Percentiles rank a stretch among this genome's conserved stretches.
Evolutionary conservation across 163 green algal species (phyloP).

Genomic region (Volvox carteri): DNA sequence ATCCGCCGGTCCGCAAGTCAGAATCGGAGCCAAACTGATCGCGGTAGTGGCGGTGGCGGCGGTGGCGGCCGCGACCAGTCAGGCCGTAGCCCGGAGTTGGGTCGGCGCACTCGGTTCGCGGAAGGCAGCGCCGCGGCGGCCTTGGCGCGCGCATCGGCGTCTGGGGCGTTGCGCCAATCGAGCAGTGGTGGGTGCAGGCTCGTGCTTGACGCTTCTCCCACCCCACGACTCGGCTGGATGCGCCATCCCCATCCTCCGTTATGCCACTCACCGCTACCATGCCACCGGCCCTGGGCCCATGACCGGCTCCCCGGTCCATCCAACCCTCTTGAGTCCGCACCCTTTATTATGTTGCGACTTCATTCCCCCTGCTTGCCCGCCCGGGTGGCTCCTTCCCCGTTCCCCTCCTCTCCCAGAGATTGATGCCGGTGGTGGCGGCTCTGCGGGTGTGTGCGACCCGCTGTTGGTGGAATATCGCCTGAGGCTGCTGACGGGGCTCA

Average conservation of each 20-base stretch:
- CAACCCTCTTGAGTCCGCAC: too few relatives aligned
- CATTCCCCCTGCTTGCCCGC: background rate
- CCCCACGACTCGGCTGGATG: too few relatives aligned
- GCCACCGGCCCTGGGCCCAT: too few relatives aligned
- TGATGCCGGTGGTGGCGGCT: background rate
- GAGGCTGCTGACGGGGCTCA: slow-evolving; percentile 69
- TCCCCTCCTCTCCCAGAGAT: slow-evolving; percentile 4
- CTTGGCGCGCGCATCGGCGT: slow-evolving; percentile 37
- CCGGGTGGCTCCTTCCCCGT: background rate
- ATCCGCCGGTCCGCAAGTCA: slow-evolving; percentile 9
- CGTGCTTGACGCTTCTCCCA: too few relatives aligned
- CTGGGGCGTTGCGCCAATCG: background rate
- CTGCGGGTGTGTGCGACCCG: background rate
- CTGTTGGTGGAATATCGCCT: slow-evolving; percentile 62
- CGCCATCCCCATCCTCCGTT: too few relatives aligned
- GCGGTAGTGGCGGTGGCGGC: background rate
- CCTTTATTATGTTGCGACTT: background rate
- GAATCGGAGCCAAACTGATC: too few relatives aligned
- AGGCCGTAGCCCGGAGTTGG: background rate
- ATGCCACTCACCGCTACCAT: too few relatives aligned
- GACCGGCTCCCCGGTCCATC: too few relatives aligned
- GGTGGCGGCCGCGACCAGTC: background rate
- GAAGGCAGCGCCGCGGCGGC: slow-evolving; percentile 14
- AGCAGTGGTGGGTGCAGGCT: slow-evolving; percentile 15
- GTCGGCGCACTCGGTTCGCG: slow-evolving; percentile 26